Percentiles rank a stretch among this genome's conserved stretches.
These are phyloP conservation scores for Coffea eugenioides DNA, from an alignment of 257 asterid genomes.

Conservation along the genomic window DNA sequence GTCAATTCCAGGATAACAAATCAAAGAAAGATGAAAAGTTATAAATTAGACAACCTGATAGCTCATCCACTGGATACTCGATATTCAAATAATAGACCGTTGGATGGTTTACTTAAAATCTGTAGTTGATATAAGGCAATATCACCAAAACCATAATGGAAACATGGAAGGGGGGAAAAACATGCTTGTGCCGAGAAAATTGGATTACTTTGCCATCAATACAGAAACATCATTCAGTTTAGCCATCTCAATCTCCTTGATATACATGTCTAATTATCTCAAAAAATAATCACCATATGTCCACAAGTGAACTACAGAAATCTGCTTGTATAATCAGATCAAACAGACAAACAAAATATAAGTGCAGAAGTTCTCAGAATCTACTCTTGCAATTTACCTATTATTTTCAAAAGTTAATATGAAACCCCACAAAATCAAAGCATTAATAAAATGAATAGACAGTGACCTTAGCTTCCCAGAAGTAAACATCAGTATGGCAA, in stretches of 20 bases:
- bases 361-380: not conserved
- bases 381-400: not conserved
- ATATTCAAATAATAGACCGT: not conserved
- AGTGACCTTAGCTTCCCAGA: conserved; percentile 90
- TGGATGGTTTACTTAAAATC: not conserved
- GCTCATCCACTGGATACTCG: not conserved
- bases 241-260: not conserved
- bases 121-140: too few species aligned
- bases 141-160: not conserved
- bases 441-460: not conserved
- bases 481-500: conserved; percentile 85
- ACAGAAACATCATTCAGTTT: not conserved
- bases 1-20: too few species aligned
- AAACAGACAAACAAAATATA: not conserved
- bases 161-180: not conserved
- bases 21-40: not conserved
- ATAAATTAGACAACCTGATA: not conserved
- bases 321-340: not conserved
- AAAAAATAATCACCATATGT: too few species aligned
- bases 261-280: not conserved
- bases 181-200: not conserved
- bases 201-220: not conserved
- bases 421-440: not conserved
- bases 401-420: too few species aligned
- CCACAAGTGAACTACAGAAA: too few species aligned